Percentiles rank a stretch among this genome's conserved stretches.
Conservation (phyloP, 345 rosid genomes). For the Rhodamnia rubescens region DNA sequence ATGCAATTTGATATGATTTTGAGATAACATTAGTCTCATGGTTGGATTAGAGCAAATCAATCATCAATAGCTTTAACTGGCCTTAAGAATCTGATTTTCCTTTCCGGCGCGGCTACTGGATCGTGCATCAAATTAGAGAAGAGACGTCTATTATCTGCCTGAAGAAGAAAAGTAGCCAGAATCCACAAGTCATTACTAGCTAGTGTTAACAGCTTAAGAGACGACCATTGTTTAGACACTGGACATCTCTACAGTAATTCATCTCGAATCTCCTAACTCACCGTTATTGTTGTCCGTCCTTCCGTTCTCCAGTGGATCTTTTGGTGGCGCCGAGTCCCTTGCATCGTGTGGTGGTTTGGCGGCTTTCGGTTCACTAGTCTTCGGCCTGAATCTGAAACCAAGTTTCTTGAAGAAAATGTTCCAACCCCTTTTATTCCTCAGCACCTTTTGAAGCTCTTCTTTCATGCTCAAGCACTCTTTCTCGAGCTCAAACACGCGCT, state of each 20-base stretch:
- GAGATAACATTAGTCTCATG: not conserved
- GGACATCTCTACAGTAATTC: not conserved
- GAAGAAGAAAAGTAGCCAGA: not conserved
- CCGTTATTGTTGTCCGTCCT: not conserved
- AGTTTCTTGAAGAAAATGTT: constrained; percentile 39
- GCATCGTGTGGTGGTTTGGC: not conserved
- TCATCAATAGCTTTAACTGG: not conserved
- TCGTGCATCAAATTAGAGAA: not conserved
- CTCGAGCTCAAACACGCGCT: constrained; percentile 61
- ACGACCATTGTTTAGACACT: not conserved
- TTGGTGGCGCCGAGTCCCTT: not conserved
- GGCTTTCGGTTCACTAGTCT: constrained; percentile 10
- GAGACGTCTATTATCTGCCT: not conserved
- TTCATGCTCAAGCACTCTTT: constrained; percentile 70
- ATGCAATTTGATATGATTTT: not conserved
- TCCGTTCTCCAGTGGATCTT: constrained; percentile 1
- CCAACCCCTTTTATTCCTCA: constrained; percentile 53
- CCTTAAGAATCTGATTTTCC: not conserved
- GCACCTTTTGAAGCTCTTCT: constrained; percentile 59
- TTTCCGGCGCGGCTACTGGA: too few species aligned
- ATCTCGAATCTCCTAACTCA: constrained; percentile 1
- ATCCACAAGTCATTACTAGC: not conserved
- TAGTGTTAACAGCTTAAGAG: not conserved
- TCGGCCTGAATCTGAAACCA: constrained; percentile 22
- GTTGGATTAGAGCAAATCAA: not conserved